Conservation (phyloP, 2,329 filamentous ascomycete species). For the Colletotrichum spinosum region DNA sequence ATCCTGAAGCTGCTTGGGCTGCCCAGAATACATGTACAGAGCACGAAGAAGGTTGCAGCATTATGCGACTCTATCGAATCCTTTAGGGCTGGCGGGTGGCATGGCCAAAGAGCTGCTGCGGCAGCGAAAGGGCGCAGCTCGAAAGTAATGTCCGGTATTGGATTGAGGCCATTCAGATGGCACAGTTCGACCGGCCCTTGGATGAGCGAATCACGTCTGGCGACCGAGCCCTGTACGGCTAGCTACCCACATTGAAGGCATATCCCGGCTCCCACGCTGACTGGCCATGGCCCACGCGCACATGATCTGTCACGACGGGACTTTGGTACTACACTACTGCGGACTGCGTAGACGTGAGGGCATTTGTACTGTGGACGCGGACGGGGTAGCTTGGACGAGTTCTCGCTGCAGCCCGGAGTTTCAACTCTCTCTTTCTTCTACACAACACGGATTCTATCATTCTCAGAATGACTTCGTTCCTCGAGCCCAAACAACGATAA, state of each 20-base stretch:
- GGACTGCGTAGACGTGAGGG: not conserved
- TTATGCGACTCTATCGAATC: not conserved
- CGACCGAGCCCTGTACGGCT: not conserved
- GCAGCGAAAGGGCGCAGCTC: not conserved
- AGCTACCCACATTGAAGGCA: conserved; percentile 6
- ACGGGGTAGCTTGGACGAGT: not conserved
- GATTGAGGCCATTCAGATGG: conserved; percentile 24
- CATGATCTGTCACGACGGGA: conserved; percentile 37
- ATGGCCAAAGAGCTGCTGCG: not conserved
- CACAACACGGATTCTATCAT: conserved; percentile 1
- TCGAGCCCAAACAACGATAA: conserved; percentile 11
- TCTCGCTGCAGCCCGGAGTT: not conserved
- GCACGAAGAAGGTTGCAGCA: not conserved
- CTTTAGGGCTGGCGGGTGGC: conserved; percentile 4
- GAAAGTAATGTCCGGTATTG: not conserved
- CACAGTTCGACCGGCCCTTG: not conserved
- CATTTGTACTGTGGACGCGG: conserved; percentile 3
- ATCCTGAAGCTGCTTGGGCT: conserved; percentile 1
- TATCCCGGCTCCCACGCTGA: conserved; percentile 21
- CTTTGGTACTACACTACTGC: conserved; percentile 21
- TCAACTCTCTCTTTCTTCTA: conserved; percentile 1
- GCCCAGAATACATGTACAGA: conserved; percentile 2
- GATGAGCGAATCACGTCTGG: conserved; percentile 6
- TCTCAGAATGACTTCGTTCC: conserved; percentile 4
- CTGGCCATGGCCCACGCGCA: conserved; percentile 13